These are phyloP conservation scores for Spergularia marina DNA, from an alignment of 148 eudicot species.

Conservation along the genomic window DNA sequence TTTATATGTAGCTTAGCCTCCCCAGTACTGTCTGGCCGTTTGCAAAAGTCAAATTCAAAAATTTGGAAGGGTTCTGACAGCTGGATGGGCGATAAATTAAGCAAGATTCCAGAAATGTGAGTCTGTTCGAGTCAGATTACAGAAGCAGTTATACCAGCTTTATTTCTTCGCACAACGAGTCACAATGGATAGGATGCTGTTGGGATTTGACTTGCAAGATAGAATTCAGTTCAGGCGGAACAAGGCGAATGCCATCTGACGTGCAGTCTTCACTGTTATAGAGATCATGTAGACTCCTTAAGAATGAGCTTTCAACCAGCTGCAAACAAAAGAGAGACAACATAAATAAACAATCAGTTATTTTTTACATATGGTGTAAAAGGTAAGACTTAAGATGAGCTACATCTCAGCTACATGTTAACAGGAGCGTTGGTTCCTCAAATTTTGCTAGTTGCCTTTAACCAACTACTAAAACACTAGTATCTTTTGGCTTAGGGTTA, in stretches of 20 bases:
- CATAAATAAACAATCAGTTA: background rate
- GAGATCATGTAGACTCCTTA: constrained; percentile 76
- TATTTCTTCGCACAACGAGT: constrained; percentile 60
- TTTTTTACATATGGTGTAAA: background rate
- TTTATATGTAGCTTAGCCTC: constrained; percentile 51
- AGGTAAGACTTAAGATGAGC: background rate
- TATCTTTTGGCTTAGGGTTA: background rate
- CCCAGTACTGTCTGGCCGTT: constrained; percentile 78
- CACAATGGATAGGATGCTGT: constrained; percentile 80
- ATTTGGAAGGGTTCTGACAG: constrained; percentile 96
- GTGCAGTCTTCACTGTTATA: constrained; percentile 45
- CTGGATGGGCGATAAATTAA: constrained; percentile 51
- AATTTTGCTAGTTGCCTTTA: background rate
- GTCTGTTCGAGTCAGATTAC: background rate
- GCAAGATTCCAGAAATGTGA: constrained; percentile 19
- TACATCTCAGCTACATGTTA: background rate
- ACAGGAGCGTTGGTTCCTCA: background rate
- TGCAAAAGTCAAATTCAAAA: constrained; percentile 91
- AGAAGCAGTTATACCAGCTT: constrained; percentile 49
- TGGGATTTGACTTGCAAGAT: constrained; percentile 48
- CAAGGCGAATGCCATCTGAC: constrained; percentile 62
- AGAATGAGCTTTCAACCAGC: constrained; percentile 73
- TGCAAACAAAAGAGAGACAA: constrained; percentile 31
- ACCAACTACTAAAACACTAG: background rate
- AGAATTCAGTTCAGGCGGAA: constrained; percentile 43